phyloP scores from a whole-genome alignment of 176 grass and related monocot species.

The Carex scoparia region DNA sequence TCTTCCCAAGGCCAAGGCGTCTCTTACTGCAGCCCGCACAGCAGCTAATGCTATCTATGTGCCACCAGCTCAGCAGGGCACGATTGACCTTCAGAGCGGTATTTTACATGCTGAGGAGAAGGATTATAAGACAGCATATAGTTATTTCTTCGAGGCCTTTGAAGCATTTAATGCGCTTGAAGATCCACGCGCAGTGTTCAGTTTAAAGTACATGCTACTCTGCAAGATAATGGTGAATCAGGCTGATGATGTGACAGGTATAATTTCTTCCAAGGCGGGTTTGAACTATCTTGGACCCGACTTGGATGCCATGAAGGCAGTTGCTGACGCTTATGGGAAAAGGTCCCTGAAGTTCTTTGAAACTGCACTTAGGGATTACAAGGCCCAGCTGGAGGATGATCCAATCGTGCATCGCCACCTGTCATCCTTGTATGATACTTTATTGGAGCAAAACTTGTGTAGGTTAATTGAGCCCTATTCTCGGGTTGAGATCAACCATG shows the following conservation, averaged over 20 bases:
- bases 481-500: constrained; percentile 64
- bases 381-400: constrained; percentile 64
- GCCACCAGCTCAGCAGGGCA: constrained; percentile 80
- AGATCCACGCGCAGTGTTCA: constrained; percentile 55
- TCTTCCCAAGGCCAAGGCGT: constrained; percentile 78
- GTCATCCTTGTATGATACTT: constrained; percentile 71
- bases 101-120: constrained; percentile 94
- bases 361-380: constrained; percentile 61
- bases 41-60: constrained; percentile 91
- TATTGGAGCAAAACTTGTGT: constrained; percentile 79
- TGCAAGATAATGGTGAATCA: constrained; percentile 98
- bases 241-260: constrained; percentile 70
- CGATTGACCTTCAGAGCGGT: constrained; percentile 87
- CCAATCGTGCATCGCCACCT: constrained; percentile 79
- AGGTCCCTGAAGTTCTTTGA: constrained; percentile 78
- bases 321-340: constrained; percentile 60
- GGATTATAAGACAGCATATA: constrained; percentile 84
- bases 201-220: constrained; percentile 90
- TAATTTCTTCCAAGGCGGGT: constrained; percentile 69
- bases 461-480: constrained; percentile 77
- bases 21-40: constrained; percentile 78
- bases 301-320: constrained; percentile 91
- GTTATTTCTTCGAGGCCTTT: constrained; percentile 90
- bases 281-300: constrained; percentile 69
- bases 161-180: constrained; percentile 67